Percentiles rank a stretch among this genome's conserved stretches.
Evolutionary conservation across 306 rosid genomes (phyloP).

Genomic region (Inga laurina): DNA sequence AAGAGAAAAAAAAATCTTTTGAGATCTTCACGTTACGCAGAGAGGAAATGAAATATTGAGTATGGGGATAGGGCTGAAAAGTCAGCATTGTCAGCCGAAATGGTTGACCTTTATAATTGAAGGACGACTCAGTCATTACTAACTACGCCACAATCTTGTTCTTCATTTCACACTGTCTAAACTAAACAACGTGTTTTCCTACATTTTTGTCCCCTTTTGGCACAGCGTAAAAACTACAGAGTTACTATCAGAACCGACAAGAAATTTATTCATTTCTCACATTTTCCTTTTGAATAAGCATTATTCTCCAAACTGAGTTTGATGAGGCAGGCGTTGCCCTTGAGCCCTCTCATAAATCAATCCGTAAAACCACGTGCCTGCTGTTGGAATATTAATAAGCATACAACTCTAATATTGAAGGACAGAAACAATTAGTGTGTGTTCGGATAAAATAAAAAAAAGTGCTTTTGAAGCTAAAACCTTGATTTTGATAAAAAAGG

Average conservation of each 20-base stretch:
- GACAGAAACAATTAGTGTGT: background rate
- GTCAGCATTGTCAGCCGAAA: conserved; percentile 1
- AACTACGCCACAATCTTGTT: background rate
- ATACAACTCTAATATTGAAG: background rate
- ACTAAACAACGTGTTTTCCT: background rate
- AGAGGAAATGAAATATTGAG: background rate
- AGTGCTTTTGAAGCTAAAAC: no score
- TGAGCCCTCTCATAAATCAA: background rate
- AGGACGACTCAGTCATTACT: background rate
- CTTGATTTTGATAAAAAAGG: no score
- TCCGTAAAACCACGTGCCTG: background rate
- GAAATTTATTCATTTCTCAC: background rate
- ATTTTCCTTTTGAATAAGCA: background rate
- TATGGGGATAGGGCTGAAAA: background rate
- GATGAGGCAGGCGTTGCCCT: background rate
- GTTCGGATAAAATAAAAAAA: no score
- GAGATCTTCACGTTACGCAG: background rate
- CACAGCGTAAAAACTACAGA: background rate
- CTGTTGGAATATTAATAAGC: background rate
- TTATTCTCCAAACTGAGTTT: background rate
- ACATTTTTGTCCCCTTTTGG: no score
- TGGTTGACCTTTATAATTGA: background rate
- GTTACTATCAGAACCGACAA: background rate
- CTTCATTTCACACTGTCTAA: background rate
- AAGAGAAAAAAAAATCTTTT: background rate